Evolutionary conservation across 176 grass and related monocot species (phyloP).

Genomic region (Lolium multiflorum): DNA sequence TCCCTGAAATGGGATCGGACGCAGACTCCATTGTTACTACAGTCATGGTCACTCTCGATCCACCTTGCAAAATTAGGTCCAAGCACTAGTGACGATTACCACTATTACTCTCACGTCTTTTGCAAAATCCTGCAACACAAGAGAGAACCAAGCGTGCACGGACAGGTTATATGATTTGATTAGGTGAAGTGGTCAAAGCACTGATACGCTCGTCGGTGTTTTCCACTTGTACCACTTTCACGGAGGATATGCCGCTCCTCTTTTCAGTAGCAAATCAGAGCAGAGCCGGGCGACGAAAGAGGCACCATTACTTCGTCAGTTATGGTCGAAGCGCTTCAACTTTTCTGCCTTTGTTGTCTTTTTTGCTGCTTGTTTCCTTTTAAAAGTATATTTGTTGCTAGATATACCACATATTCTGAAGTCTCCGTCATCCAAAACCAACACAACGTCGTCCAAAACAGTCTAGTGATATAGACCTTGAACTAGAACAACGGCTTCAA

Average conservation of each 20-base stretch:
- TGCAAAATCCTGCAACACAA: background rate
- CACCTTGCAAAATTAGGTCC: conserved; percentile 41
- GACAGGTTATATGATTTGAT: background rate
- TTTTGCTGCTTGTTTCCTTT: background rate
- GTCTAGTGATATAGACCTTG: too few species aligned
- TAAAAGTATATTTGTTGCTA: background rate
- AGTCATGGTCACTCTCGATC: background rate
- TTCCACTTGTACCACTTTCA: background rate
- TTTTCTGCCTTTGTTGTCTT: background rate
- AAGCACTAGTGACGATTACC: conserved; percentile 13
- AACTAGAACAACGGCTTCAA: too few species aligned
- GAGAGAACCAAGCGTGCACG: background rate
- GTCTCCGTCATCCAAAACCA: too few species aligned
- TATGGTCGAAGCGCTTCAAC: background rate
- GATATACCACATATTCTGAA: background rate
- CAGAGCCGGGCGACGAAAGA: background rate
- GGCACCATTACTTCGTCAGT: background rate
- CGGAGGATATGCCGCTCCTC: background rate
- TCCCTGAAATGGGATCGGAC: conserved; percentile 28
- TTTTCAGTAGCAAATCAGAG: conserved; percentile 38
- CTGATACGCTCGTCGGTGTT: background rate
- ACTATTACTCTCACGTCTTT: background rate
- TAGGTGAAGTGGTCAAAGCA: conserved; percentile 27
- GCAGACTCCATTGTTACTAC: conserved; percentile 33
- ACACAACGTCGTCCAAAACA: too few species aligned